Evolutionary conservation across 2,329 filamentous ascomycete genomes (phyloP).

Genomic region (Hymenotorrendiella dingleyae): DNA sequence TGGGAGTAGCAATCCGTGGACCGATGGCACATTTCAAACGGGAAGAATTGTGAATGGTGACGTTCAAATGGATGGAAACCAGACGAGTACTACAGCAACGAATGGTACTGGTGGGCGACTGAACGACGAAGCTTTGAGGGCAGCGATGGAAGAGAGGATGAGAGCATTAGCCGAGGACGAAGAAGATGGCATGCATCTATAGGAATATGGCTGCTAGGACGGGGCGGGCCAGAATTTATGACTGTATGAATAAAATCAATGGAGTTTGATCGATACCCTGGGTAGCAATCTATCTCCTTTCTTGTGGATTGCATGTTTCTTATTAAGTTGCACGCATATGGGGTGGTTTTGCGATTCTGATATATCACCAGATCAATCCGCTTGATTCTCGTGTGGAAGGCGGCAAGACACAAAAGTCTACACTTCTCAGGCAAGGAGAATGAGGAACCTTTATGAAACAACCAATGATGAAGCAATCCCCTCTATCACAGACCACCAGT

Average conservation of each 20-base stretch:
- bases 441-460: too few species aligned
- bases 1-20: constrained; percentile 41
- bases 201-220: constrained; percentile 21
- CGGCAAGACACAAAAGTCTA: too few species aligned
- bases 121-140: constrained; percentile 53
- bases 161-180: constrained; percentile 38
- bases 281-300: too few species aligned
- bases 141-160: constrained; percentile 50
- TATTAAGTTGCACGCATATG: too few species aligned
- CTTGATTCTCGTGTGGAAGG: too few species aligned
- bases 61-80: constrained; percentile 37
- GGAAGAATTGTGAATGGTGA: constrained; percentile 49
- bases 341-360: too few species aligned
- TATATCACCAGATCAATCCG: too few species aligned
- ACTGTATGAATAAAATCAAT: background rate
- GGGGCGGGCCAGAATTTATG: background rate
- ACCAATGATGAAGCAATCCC: too few species aligned
- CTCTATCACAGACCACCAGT: too few species aligned
- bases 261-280: too few species aligned
- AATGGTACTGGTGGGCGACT: constrained; percentile 40
- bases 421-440: too few species aligned
- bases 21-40: constrained; percentile 57
- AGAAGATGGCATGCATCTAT: constrained; percentile 59
- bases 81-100: constrained; percentile 7
- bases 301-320: too few species aligned